Percentiles rank a stretch among this genome's conserved stretches.
Evolutionary conservation across 2,329 filamentous ascomycete genomes (phyloP).

Genomic region (Onygenales sp.): DNA sequence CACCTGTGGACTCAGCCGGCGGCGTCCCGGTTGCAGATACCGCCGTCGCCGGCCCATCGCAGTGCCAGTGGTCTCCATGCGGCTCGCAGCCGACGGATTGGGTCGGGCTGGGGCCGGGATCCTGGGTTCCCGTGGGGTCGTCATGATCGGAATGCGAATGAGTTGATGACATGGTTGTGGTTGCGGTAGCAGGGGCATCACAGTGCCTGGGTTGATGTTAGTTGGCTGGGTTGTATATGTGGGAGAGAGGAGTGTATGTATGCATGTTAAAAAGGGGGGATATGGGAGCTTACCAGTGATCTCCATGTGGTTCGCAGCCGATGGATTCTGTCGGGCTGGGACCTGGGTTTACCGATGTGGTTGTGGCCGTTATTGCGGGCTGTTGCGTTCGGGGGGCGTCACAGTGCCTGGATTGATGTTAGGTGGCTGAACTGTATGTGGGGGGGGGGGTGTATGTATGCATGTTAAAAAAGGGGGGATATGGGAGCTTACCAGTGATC

Average conservation of each 20-base stretch:
- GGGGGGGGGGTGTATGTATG: neutral
- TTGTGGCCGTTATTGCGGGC: neutral
- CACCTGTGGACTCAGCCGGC: neutral
- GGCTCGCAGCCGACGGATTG: conserved; percentile 12
- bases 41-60: conserved; percentile 6
- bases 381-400: conserved; percentile 14
- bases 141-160: no score
- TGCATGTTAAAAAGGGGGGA: neutral
- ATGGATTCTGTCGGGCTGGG: conserved; percentile 9
- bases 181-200: neutral
- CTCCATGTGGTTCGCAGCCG: conserved; percentile 20
- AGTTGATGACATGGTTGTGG: neutral
- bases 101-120: conserved; percentile 9
- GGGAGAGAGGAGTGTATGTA: neutral
- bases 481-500: conserved; percentile 16
- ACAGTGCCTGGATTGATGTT: conserved; percentile 16
- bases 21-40: neutral
- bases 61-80: conserved; percentile 14
- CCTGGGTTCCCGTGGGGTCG: neutral
- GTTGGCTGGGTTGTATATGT: neutral
- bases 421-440: no score
- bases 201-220: neutral
- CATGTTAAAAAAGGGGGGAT: neutral
- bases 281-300: conserved; percentile 15
- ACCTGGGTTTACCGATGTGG: neutral